Conservation (phyloP, 257 asterid species). For the Phtheirospermum japonicum region DNA sequence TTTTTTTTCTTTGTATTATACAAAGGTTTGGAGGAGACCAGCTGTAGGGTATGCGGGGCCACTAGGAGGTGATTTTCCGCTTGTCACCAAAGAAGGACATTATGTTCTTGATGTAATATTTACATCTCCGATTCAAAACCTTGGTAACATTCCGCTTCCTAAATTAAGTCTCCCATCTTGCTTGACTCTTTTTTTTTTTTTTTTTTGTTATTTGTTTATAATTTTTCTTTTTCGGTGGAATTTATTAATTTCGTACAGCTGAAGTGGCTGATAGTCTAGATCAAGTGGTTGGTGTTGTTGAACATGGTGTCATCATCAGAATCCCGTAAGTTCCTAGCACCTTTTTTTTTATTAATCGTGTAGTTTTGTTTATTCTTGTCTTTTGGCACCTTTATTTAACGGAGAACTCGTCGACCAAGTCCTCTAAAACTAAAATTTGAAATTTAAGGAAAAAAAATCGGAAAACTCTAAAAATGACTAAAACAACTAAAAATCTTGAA, state of each 20-base stretch:
- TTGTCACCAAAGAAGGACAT: constrained; percentile 67
- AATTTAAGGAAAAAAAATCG: too few species aligned
- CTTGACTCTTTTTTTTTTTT: constrained; percentile 1
- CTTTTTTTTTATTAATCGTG: neutral
- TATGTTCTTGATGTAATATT: constrained; percentile 65
- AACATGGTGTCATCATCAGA: constrained; percentile 60
- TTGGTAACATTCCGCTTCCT: constrained; percentile 42
- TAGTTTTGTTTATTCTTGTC: neutral
- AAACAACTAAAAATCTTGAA: too few species aligned
- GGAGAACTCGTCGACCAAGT: too few species aligned
- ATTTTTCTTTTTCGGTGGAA: neutral
- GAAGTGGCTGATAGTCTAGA: constrained; percentile 63
- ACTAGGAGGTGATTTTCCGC: constrained; percentile 64
- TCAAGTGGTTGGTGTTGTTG: constrained; percentile 58
- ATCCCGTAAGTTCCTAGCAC: constrained; percentile 37
- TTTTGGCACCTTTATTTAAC: neutral
- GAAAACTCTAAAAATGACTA: too few species aligned
- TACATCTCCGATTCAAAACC: constrained; percentile 65
- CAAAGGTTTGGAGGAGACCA: constrained; percentile 73
- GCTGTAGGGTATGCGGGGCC: constrained; percentile 64
- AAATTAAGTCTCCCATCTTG: constrained; percentile 3
- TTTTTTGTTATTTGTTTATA: neutral
- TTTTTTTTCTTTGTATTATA: neutral
- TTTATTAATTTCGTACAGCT: constrained; percentile 37
- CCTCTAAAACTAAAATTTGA: too few species aligned